phyloP scores from a whole-genome alignment of 805 yeast genomes.

The Saccharomycopsis capsularis region DNA sequence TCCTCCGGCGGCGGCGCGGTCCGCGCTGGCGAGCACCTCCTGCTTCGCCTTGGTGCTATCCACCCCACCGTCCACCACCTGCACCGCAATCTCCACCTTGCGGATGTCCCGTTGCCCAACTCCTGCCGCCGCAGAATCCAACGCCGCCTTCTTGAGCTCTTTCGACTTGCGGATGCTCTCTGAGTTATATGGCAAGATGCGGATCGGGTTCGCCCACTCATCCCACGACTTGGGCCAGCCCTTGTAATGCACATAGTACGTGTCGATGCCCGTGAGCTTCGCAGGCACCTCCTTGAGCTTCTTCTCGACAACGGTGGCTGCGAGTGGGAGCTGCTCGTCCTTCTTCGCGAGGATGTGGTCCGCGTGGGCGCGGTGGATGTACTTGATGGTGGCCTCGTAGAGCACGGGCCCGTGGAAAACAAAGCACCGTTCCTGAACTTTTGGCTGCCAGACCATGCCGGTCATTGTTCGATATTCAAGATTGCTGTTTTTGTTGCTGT shows the following conservation, averaged over 20 bases:
- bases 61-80: background rate
- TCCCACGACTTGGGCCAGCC: slow-evolving; percentile 98
- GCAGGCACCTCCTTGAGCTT: slow-evolving; percentile 30
- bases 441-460: slow-evolving; percentile 5
- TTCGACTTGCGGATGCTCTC: slow-evolving; percentile 62
- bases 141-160: slow-evolving; percentile 46
- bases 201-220: slow-evolving; percentile 77
- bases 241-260: slow-evolving; percentile 77
- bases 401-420: slow-evolving; percentile 89
- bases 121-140: slow-evolving; percentile 24
- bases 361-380: slow-evolving; percentile 49
- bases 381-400: slow-evolving; percentile 77
- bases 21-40: background rate
- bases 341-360: slow-evolving; percentile 31
- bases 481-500: too few species aligned
- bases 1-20: background rate
- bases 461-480: too few species aligned
- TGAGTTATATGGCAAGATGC: slow-evolving; percentile 62
- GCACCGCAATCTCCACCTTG: slow-evolving; percentile 13
- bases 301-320: background rate
- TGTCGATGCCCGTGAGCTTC: slow-evolving; percentile 28
- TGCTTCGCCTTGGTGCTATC: background rate
- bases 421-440: slow-evolving; percentile 37
- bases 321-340: slow-evolving; percentile 1
- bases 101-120: background rate